A percentile compares a stretch with the other conserved stretches of the same genome.
Evolutionary conservation across 2,329 filamentous ascomycete species (phyloP).

Genomic region (Diaporthe capsici): DNA sequence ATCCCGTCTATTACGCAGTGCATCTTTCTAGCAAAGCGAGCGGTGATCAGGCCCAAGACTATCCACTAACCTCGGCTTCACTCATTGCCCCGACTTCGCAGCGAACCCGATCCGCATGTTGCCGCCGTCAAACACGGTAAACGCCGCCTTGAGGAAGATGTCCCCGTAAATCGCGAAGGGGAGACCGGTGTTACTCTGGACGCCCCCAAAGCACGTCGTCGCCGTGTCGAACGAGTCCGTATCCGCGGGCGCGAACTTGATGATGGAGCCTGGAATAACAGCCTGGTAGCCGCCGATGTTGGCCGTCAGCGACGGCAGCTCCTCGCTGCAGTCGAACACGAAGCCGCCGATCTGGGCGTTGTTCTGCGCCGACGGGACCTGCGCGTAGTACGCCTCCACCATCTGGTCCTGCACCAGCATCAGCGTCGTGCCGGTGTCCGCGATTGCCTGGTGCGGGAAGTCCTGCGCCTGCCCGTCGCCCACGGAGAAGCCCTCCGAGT

Average conservation of each 20-base stretch:
- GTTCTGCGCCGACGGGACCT: conserved; percentile 64
- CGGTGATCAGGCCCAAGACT: background rate
- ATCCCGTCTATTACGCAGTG: background rate
- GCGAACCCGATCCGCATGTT: conserved; percentile 64
- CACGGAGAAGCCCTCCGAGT: conserved; percentile 66
- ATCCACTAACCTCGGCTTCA: background rate
- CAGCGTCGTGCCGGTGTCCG: conserved; percentile 77
- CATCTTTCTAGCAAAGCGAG: background rate
- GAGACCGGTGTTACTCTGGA: conserved; percentile 71
- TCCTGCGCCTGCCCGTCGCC: conserved; percentile 56
- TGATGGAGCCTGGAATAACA: conserved; percentile 58
- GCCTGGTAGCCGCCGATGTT: conserved; percentile 64
- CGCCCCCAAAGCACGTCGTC: conserved; percentile 74
- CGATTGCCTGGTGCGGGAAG: conserved; percentile 66
- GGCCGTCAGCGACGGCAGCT: conserved; percentile 53
- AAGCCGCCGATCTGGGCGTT: conserved; percentile 63
- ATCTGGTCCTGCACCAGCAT: conserved; percentile 67
- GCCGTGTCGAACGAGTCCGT: conserved; percentile 65
- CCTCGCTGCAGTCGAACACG: conserved; percentile 47
- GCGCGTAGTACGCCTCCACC: conserved; percentile 69
- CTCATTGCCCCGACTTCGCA: conserved; percentile 47
- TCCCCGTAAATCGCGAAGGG: conserved; percentile 77
- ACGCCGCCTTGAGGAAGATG: conserved; percentile 78
- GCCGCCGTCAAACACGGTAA: conserved; percentile 72
- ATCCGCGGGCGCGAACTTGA: conserved; percentile 62